phyloP scores from a whole-genome alignment of 176 grass and related monocot genomes.

The Tuctoria greenei region DNA sequence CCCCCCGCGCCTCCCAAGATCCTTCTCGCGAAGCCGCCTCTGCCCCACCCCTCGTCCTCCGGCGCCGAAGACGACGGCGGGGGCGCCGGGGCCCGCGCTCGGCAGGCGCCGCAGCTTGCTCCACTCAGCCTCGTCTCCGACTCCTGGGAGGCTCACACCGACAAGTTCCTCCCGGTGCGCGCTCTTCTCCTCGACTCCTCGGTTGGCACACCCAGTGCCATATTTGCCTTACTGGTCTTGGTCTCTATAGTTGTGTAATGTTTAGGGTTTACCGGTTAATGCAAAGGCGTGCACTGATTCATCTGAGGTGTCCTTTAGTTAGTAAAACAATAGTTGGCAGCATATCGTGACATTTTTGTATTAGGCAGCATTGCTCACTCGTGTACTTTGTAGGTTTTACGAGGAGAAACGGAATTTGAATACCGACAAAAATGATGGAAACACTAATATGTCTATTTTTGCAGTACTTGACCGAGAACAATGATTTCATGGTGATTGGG shows the following conservation, averaged over 20 bases:
- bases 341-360: not conserved
- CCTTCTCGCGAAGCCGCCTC: slow-evolving; percentile 72
- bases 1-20: slow-evolving; percentile 77
- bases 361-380: not conserved
- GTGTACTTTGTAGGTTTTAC: not conserved
- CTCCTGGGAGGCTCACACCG: slow-evolving; percentile 73
- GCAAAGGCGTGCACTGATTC: not conserved
- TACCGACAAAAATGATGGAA: not conserved
- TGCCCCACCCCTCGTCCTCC: slow-evolving; percentile 30
- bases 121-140: slow-evolving; percentile 78
- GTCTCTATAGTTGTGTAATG: not conserved
- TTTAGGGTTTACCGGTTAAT: not conserved
- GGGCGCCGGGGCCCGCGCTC: slow-evolving; percentile 27
- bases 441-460: not conserved
- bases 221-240: not conserved
- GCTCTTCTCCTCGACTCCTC: not conserved
- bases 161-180: slow-evolving; percentile 79
- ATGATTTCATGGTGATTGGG: slow-evolving; percentile 91
- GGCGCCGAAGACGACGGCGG: slow-evolving; percentile 43
- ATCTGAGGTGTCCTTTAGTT: not conserved
- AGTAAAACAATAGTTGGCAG: not conserved
- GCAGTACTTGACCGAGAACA: slow-evolving; percentile 93
- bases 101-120: slow-evolving; percentile 55
- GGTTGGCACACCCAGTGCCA: not conserved
- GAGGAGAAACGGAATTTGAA: not conserved